phyloP scores from a whole-genome alignment of 495 filamentous ascomycete species.

The Talaromyces ruber region DNA sequence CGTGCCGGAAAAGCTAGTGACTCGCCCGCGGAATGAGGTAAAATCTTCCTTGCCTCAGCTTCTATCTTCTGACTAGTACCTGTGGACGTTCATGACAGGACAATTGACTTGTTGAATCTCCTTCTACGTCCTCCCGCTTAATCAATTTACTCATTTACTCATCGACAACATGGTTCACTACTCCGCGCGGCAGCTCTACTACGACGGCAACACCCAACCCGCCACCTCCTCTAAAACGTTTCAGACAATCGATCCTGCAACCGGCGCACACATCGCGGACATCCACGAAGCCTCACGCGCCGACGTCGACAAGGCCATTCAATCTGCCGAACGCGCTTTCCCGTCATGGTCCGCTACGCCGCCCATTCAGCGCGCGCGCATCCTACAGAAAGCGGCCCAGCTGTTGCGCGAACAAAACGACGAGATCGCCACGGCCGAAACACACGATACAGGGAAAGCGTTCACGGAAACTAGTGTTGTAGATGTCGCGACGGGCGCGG shows the following conservation, averaged over 20 bases:
- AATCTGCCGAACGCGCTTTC: constrained; percentile 54
- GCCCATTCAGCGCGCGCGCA: constrained; percentile 55
- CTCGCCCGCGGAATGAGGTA: constrained; percentile 9
- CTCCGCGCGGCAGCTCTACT: constrained; percentile 55
- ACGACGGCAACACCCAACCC: constrained; percentile 51
- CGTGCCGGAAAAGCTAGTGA: not conserved
- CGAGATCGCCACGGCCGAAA: constrained; percentile 60
- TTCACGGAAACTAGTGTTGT: constrained; percentile 68
- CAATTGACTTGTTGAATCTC: not conserved
- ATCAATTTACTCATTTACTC: not conserved
- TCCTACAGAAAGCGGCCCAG: constrained; percentile 59
- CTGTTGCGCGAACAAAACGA: constrained; percentile 62
- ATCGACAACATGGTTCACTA: constrained; percentile 10
- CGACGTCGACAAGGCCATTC: constrained; percentile 59
- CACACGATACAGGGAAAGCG: constrained; percentile 66
- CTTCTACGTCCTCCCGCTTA: constrained; percentile 21
- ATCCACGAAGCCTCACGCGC: constrained; percentile 53
- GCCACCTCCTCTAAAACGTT: constrained; percentile 55
- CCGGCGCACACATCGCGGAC: constrained; percentile 50
- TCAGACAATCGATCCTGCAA: constrained; percentile 60
- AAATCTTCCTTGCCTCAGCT: not conserved
- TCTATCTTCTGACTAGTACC: not conserved
- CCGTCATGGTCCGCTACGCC: constrained; percentile 57
- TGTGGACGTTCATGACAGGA: not conserved
- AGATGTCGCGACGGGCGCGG: constrained; percentile 65